Conservation (phyloP, 768 basidiomycete species). For the Kwoniella sp. region DNA sequence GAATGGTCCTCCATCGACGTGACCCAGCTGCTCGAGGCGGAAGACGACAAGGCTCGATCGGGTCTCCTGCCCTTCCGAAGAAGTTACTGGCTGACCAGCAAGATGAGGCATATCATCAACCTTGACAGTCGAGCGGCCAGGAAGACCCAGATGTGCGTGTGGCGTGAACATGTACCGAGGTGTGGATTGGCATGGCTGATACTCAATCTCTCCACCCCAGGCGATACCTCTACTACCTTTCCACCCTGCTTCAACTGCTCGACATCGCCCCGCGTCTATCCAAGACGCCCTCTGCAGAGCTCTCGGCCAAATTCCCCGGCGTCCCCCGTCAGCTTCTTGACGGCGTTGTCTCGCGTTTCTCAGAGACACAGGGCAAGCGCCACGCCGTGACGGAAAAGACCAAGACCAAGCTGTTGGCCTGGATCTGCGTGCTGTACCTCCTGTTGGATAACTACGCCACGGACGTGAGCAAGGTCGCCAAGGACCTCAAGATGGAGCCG, state of each 20-base stretch:
- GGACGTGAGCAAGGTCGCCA: conserved; percentile 64
- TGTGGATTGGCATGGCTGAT: background rate
- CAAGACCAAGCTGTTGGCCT: conserved; percentile 67
- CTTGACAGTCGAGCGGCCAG: conserved; percentile 16
- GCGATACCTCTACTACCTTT: conserved; percentile 70
- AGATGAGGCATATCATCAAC: conserved; percentile 33
- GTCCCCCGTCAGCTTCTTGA: conserved; percentile 68
- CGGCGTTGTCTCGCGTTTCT: conserved; percentile 70
- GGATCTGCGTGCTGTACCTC: conserved; percentile 76
- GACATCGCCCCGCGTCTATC: conserved; percentile 11
- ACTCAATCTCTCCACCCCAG: background rate
- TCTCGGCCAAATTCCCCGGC: conserved; percentile 51
- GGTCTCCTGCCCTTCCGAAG: conserved; percentile 58
- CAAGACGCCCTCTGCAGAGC: conserved; percentile 19
- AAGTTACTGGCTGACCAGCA: conserved; percentile 65
- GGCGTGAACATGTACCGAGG: background rate
- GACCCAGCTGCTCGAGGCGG: conserved; percentile 57
- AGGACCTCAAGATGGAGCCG: conserved; percentile 66
- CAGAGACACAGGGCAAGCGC: conserved; percentile 66
- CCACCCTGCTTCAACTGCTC: conserved; percentile 62
- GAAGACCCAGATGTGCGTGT: conserved; percentile 59
- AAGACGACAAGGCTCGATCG: conserved; percentile 55
- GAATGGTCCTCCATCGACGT: conserved; percentile 72
- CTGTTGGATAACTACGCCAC: conserved; percentile 71
- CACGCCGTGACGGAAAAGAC: conserved; percentile 64